Conservation (phyloP, 257 asterid genomes). For the Solanum medicagineum region DNA sequence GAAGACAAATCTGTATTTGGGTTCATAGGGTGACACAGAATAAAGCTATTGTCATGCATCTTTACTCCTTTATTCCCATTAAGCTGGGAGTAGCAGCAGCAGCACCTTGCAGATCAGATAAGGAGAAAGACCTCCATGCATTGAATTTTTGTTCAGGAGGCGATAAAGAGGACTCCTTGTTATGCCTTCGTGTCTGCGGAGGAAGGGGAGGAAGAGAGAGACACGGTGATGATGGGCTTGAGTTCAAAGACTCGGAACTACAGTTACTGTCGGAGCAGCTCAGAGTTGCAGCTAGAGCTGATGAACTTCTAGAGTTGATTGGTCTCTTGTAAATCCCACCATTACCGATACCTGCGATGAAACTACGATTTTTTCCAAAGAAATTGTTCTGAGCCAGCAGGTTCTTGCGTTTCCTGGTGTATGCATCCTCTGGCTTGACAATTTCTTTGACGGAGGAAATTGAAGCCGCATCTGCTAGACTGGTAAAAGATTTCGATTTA, state of each 20-base stretch:
- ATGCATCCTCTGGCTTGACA: slow-evolving; percentile 55
- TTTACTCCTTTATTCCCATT: slow-evolving; percentile 24
- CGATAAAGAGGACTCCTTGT: slow-evolving; percentile 20
- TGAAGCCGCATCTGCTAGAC: slow-evolving; percentile 48
- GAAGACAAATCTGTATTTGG: slow-evolving; percentile 29
- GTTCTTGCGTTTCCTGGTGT: slow-evolving; percentile 57
- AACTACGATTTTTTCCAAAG: slow-evolving; percentile 41
- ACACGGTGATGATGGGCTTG: slow-evolving; percentile 38
- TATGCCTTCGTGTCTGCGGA: slow-evolving; percentile 32
- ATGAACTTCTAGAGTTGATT: slow-evolving; percentile 39
- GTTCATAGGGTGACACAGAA: slow-evolving; percentile 38
- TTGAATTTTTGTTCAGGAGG: slow-evolving; percentile 38
- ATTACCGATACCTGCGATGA: slow-evolving; percentile 15
- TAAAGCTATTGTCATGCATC: slow-evolving; percentile 5
- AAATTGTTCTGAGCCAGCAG: slow-evolving; percentile 40
- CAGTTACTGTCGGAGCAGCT: slow-evolving; percentile 29
- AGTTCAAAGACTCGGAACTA: slow-evolving; percentile 42
- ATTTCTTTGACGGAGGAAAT: slow-evolving; percentile 44
- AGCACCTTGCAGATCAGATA: slow-evolving; percentile 69
- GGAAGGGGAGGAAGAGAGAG: slow-evolving; percentile 68
- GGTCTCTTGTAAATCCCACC: slow-evolving; percentile 48
- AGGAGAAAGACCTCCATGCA: slow-evolving; percentile 61
- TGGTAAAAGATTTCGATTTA: slow-evolving; percentile 43
- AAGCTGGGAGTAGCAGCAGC: slow-evolving; percentile 21
- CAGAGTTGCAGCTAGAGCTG: slow-evolving; percentile 31